Percentiles rank a stretch among this genome's conserved stretches.
phyloP scores from a whole-genome alignment of 2,329 filamentous ascomycete genomes.

The Periconia sp. region DNA sequence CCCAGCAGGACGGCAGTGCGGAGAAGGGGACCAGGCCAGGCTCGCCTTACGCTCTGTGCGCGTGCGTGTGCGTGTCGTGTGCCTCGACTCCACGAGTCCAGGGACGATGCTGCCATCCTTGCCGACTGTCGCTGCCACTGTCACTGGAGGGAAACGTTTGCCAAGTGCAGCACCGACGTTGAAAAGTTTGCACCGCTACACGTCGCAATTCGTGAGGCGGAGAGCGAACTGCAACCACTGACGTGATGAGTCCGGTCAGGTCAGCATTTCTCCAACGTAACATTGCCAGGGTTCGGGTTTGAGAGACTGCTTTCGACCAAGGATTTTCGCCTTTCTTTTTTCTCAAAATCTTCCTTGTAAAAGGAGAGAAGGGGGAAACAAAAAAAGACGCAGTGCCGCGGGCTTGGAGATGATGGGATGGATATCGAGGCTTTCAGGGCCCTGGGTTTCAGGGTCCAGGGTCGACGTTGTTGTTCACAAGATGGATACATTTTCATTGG shows the following conservation, averaged over 20 bases:
- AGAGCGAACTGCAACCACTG: slow-evolving; percentile 1
- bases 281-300: too few species aligned
- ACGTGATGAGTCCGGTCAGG: not conserved
- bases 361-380: not conserved
- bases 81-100: not conserved
- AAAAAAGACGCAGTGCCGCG: not conserved
- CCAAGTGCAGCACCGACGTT: slow-evolving; percentile 5
- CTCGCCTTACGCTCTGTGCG: slow-evolving; percentile 23
- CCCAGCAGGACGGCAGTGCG: slow-evolving; percentile 33
- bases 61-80: not conserved
- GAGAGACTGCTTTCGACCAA: too few species aligned
- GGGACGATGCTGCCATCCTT: not conserved
- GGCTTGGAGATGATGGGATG: not conserved
- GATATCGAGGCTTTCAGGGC: slow-evolving; percentile 5
- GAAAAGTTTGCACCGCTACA: slow-evolving; percentile 4
- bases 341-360: not conserved
- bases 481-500: too few species aligned
- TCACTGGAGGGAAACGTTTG: not conserved
- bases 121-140: not conserved
- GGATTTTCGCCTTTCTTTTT: not conserved
- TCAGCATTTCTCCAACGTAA: too few species aligned
- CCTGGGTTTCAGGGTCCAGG: slow-evolving; percentile 3
- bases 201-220: slow-evolving; percentile 4
- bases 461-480: not conserved
- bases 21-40: slow-evolving; percentile 29